Percentiles rank a stretch among this genome's conserved stretches.
Conservation (phyloP, 73 alveolate species). For the Paramecium octaurelia region DNA sequence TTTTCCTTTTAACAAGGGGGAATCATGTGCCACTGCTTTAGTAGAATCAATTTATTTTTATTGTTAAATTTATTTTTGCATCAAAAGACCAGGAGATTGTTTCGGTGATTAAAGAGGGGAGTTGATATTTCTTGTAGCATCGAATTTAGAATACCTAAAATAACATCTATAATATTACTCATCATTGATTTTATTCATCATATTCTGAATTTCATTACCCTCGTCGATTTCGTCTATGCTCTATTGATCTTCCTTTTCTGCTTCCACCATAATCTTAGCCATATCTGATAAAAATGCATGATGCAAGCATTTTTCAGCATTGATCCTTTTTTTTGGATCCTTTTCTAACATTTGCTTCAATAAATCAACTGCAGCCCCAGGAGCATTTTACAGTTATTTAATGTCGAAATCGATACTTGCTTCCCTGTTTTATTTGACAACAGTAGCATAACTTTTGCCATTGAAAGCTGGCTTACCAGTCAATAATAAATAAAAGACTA, state of each 20-base stretch:
- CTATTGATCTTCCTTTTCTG: background rate
- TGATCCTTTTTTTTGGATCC: conserved; percentile 57
- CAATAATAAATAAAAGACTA: conserved; percentile 16
- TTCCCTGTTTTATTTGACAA: conserved; percentile 17
- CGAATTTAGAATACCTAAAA: conserved; percentile 12
- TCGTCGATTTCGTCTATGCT: conserved; percentile 3
- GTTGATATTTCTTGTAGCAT: background rate
- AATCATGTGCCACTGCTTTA: background rate
- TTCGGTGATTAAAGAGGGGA: background rate
- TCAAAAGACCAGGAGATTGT: background rate
- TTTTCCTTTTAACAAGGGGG: conserved; percentile 26
- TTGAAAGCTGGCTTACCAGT: background rate
- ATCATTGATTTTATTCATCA: conserved; percentile 5
- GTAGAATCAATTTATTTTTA: background rate
- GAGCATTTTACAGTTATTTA: background rate
- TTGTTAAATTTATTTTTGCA: background rate
- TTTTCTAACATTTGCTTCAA: conserved; percentile 48
- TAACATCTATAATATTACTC: background rate
- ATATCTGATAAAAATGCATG: conserved; percentile 28
- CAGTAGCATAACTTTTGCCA: conserved; percentile 43
- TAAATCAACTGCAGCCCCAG: conserved; percentile 23
- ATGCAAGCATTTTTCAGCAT: conserved; percentile 43
- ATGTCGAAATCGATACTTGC: background rate
- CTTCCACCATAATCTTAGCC: background rate
- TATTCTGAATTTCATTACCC: background rate